Percentiles rank a stretch among this genome's conserved stretches.
Evolutionary conservation across 2,329 filamentous ascomycete genomes (phyloP).

Genomic region (Aureobasidium musti): DNA sequence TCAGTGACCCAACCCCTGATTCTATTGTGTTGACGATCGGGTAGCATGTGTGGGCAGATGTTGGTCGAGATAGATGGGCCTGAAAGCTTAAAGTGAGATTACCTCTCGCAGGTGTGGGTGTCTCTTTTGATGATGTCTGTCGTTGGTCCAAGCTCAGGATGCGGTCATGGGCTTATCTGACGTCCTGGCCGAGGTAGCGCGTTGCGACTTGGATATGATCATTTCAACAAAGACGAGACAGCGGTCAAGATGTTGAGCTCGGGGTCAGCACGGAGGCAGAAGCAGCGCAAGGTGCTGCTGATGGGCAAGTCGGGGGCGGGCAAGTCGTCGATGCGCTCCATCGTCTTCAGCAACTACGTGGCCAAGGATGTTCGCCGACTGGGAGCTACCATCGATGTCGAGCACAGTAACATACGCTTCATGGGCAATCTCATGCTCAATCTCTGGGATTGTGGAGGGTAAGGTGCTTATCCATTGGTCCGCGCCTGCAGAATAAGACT

Average conservation of each 20-base stretch:
- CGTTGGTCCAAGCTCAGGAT: background rate
- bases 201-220: background rate
- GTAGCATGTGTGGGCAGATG: background rate
- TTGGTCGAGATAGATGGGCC: background rate
- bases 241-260: conserved; percentile 17
- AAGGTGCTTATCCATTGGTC: conserved; percentile 39
- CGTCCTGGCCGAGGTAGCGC: conserved; percentile 1
- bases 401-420: conserved; percentile 98
- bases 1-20: background rate
- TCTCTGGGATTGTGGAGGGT: conserved; percentile 97
- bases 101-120: background rate
- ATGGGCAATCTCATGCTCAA: conserved; percentile 97
- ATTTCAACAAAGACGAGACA: background rate
- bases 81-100: conserved; percentile 7
- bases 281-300: conserved; percentile 57
- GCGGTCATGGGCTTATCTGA: conserved; percentile 21
- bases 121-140: background rate
- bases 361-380: conserved; percentile 90
- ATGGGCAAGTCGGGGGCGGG: conserved; percentile 95
- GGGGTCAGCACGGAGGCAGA: conserved; percentile 46
- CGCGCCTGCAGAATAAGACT: background rate
- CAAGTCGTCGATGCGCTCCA: conserved; percentile 97
- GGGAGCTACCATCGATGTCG: conserved; percentile 96
- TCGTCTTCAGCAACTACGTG: conserved; percentile 99
- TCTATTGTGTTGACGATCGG: background rate